phyloP scores from a whole-genome alignment of 495 filamentous ascomycete genomes.

The Aspergillus carlsbadensis region DNA sequence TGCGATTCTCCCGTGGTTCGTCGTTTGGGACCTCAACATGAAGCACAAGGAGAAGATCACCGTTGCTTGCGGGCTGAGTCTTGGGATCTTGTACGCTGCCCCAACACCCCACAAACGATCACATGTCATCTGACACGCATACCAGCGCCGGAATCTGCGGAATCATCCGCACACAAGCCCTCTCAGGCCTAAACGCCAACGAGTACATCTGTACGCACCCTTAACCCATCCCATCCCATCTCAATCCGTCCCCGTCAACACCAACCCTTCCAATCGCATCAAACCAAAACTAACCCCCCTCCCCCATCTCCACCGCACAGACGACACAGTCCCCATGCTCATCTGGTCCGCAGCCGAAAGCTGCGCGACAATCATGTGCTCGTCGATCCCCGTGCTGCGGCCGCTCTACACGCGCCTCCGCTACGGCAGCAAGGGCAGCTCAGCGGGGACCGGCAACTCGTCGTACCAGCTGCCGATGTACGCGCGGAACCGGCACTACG shows the following conservation, averaged over 20 bases:
- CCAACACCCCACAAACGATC: too few species aligned
- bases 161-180: constrained; percentile 27
- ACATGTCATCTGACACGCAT: background rate
- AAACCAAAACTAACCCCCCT: background rate
- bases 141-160: constrained; percentile 30
- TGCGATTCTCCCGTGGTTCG: constrained; percentile 31
- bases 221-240: too few species aligned
- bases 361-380: constrained; percentile 29
- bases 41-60: constrained; percentile 31
- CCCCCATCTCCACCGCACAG: constrained; percentile 10
- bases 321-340: constrained; percentile 29
- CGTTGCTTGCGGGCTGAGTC: constrained; percentile 26
- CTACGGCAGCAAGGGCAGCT: constrained; percentile 24
- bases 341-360: constrained; percentile 33
- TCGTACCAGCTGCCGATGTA: constrained; percentile 28
- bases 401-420: constrained; percentile 26
- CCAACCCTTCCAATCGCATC: too few species aligned
- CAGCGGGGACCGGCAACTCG: constrained; percentile 14
- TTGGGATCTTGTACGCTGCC: constrained; percentile 28
- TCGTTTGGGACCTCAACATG: constrained; percentile 33
- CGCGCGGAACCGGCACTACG: constrained; percentile 17
- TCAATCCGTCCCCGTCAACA: too few species aligned
- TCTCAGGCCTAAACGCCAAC: constrained; percentile 21
- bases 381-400: constrained; percentile 27
- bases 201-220: constrained; percentile 26